Percentiles rank a stretch among this genome's conserved stretches.
Conservation (phyloP, 2,329 filamentous ascomycete species). For the Aureobasidium mangrovei region DNA sequence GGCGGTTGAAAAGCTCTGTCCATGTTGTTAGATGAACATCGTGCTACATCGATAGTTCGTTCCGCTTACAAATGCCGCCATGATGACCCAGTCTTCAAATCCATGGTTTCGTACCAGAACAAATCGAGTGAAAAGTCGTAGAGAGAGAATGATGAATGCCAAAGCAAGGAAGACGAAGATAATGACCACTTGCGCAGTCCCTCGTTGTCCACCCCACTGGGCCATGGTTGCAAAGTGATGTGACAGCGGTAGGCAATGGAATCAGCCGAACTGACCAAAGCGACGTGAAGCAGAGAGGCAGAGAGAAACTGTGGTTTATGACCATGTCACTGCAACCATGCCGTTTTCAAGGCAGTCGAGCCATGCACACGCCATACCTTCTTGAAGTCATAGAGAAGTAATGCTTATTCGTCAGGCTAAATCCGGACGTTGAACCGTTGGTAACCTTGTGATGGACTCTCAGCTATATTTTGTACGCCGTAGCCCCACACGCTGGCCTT, state of each 20-base stretch:
- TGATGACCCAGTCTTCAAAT: conserved; percentile 14
- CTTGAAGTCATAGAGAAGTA: neutral
- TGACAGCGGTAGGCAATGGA: neutral
- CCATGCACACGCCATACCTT: neutral
- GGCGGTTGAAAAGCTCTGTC: conserved; percentile 4
- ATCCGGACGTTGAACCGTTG: neutral
- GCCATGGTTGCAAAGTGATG: neutral
- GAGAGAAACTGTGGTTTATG: neutral
- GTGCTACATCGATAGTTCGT: neutral
- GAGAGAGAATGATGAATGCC: conserved; percentile 8
- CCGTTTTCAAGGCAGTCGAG: conserved; percentile 6
- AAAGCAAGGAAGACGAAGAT: conserved; percentile 8
- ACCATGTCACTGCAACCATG: neutral
- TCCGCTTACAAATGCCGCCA: conserved; percentile 8
- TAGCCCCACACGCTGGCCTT: neutral
- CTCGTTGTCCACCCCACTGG: neutral
- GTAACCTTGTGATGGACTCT: neutral
- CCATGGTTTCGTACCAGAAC: conserved; percentile 14
- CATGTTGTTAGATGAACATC: neutral
- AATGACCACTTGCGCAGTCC: conserved; percentile 1
- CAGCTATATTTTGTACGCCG: neutral
- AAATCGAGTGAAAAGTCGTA: conserved; percentile 14
- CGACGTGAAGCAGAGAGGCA: neutral
- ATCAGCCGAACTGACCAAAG: neutral
- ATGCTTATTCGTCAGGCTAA: neutral